Evolutionary conservation across 2,329 filamentous ascomycete species (phyloP).

Genomic region (Nigrospora sphaerica): DNA sequence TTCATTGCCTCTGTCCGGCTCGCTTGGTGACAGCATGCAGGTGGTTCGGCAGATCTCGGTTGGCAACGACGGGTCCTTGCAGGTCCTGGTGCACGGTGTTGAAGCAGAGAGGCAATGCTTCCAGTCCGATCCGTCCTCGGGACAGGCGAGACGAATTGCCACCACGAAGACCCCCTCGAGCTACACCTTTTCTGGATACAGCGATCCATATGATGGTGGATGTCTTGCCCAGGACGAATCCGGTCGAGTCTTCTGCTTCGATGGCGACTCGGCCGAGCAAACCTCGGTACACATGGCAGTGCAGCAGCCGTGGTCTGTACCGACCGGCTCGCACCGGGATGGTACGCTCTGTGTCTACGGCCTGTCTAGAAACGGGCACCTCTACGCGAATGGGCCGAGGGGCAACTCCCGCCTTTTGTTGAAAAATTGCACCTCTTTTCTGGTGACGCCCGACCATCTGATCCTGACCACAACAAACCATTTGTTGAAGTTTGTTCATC

Average conservation of each 20-base stretch:
- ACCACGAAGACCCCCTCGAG: conserved; percentile 19
- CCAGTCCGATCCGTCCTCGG: conserved; percentile 11
- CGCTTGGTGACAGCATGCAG: conserved; percentile 12
- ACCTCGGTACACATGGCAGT: conserved; percentile 28
- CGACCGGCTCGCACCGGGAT: conserved; percentile 33
- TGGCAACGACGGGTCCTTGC: conserved; percentile 17
- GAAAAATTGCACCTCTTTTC: conserved; percentile 88
- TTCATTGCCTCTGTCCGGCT: conserved; percentile 29
- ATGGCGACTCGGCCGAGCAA: too few relatives aligned
- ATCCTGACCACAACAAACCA: conserved; percentile 91
- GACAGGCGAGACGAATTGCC: conserved; percentile 10
- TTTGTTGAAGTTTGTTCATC: conserved; percentile 87
- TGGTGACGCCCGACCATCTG: conserved; percentile 73
- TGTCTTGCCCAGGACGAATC: conserved; percentile 13
- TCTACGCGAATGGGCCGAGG: conserved; percentile 66
- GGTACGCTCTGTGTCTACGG: conserved; percentile 45
- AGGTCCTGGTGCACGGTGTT: conserved; percentile 31
- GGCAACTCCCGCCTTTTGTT: conserved; percentile 47
- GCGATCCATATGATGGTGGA: conserved; percentile 16
- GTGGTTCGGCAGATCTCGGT: conserved; percentile 21
- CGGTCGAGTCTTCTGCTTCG: too few relatives aligned
- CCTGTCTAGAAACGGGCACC: conserved; percentile 65
- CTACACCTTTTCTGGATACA: conserved; percentile 20
- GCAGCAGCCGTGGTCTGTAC: conserved; percentile 46
- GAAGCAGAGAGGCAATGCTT: conserved; percentile 16